These are phyloP conservation scores for Xylaria sp. DNA, from an alignment of 2,329 filamentous ascomycete species.

Conservation along the genomic window DNA sequence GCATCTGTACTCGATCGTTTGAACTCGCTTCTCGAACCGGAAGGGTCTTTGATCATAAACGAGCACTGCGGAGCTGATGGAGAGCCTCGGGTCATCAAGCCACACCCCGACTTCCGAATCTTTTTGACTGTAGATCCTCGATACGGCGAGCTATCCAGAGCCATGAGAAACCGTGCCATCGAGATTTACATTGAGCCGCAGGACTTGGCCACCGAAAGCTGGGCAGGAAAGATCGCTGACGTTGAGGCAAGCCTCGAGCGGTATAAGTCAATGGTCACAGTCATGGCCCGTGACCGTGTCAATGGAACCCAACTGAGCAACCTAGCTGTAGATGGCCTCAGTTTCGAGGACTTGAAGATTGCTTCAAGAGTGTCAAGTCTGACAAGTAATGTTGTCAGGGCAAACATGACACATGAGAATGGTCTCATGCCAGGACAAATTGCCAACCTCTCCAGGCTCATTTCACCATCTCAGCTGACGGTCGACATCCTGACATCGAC, in stretches of 20 bases:
- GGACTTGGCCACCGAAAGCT: slow-evolving; percentile 31
- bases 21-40: slow-evolving; percentile 89
- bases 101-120: slow-evolving; percentile 82
- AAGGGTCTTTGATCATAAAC: slow-evolving; percentile 83
- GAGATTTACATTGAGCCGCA: slow-evolving; percentile 70
- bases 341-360: slow-evolving; percentile 41
- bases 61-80: slow-evolving; percentile 84
- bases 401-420: slow-evolving; percentile 3
- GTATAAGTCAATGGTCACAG: slow-evolving; percentile 37
- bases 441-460: slow-evolving; percentile 20
- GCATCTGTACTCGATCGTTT: slow-evolving; percentile 89
- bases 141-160: slow-evolving; percentile 88
- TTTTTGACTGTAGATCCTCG: slow-evolving; percentile 91
- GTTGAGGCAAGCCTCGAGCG: slow-evolving; percentile 48
- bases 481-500: slow-evolving; percentile 34
- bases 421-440: slow-evolving; percentile 7
- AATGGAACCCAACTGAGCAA: slow-evolving; percentile 30
- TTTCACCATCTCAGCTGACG: slow-evolving; percentile 31
- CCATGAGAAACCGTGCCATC: slow-evolving; percentile 91
- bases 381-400: slow-evolving; percentile 3
- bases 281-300: slow-evolving; percentile 28
- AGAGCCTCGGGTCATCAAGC: slow-evolving; percentile 69
- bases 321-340: slow-evolving; percentile 44
- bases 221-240: slow-evolving; percentile 38
- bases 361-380: slow-evolving; percentile 31